These are phyloP conservation scores for Ogataea siamensis DNA, from an alignment of 805 yeast genomes.

Conservation along the genomic window DNA sequence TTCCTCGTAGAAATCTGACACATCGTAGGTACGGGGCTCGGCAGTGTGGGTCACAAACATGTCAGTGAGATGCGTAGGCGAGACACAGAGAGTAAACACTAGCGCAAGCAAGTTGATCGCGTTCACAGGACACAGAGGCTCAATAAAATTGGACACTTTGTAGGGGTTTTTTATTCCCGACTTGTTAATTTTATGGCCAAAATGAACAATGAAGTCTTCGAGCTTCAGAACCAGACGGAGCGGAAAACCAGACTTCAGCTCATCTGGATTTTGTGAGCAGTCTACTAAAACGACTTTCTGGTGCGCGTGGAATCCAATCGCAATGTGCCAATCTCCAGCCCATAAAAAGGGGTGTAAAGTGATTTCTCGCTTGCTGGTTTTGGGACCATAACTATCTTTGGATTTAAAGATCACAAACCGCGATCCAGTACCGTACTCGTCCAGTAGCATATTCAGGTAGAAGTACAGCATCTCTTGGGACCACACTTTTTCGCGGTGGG, in stretches of 20 bases:
- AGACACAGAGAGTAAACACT: slow-evolving; percentile 30
- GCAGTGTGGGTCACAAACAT: slow-evolving; percentile 25
- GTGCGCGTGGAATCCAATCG: slow-evolving; percentile 28
- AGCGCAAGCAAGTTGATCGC: slow-evolving; percentile 31
- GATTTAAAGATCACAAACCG: slow-evolving; percentile 26
- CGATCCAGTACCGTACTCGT: slow-evolving; percentile 19
- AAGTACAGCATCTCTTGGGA: slow-evolving; percentile 31
- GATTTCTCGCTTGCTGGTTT: slow-evolving; percentile 17
- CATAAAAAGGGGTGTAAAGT: slow-evolving; percentile 33
- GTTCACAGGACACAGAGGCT: slow-evolving; percentile 26
- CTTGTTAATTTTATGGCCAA: slow-evolving; percentile 30
- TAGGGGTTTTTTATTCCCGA: slow-evolving; percentile 30
- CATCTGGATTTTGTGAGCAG: slow-evolving; percentile 21
- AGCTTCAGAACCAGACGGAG: slow-evolving; percentile 25
- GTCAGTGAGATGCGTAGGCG: slow-evolving; percentile 17
- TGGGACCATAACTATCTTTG: slow-evolving; percentile 30
- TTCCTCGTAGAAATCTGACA: slow-evolving; percentile 28
- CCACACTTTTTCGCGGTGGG: slow-evolving; percentile 30
- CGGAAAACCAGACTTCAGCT: slow-evolving; percentile 20
- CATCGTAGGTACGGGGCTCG: slow-evolving; percentile 28
- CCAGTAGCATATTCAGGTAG: slow-evolving; percentile 30
- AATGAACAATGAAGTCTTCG: slow-evolving; percentile 28
- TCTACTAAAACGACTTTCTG: slow-evolving; percentile 29
- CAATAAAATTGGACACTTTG: slow-evolving; percentile 22
- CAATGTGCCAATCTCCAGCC: slow-evolving; percentile 35